Evolutionary conservation across 495 filamentous ascomycete genomes (phyloP), one percentile per base, ranked within the genome.

Genomic region (Beverwykella pulmonaria): DNA sequence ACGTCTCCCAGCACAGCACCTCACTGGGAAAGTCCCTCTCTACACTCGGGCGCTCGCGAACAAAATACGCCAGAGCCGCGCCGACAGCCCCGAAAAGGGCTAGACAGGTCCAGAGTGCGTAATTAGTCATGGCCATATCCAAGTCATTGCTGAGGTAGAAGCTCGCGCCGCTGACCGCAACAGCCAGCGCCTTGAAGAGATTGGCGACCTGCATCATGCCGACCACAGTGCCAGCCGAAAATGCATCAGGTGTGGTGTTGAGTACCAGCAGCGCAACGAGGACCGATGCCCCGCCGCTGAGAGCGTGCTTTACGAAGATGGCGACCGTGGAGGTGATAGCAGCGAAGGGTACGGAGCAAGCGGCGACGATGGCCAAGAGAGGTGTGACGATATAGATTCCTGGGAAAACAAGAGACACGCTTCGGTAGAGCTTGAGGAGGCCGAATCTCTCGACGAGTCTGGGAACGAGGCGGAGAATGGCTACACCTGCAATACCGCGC

Each of bases 171-270:
- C 70, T 77, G 26, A 76, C 78, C 8, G 74, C 77, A 8, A 81
- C 78, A 9, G 79, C 79, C n/a, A 81, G 71, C 12, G 75, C 75
- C 39, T 78, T 74, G 63, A 81, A 78, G 27, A 79, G 67, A 53
- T 61, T 73, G n/a, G 77, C 75, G 7, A 75, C 68, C 23, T 79
- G 77, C 74, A 81, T 75, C 57, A 80, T 71, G n/a, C 79, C 79
- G 63, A 80, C 74, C n/a, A 80, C 77, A 19, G 77, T 80, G 22
- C 78, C 79, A 17, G 79, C 74, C 12, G 75, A 78, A 65, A 72
- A 77, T 5, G 79, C 74, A 63, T 81, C 79, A 7, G 79, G 79
- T n/a, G 77, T 76, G 17, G 79, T 76, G 55, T 77, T 79, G 61
- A 79, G 75, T 6, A 81, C 74, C 23, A 81, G 76, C 19, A 80